phyloP scores from a whole-genome alignment of 352 stramenopile species.

The Phytophthora podocarpi region DNA sequence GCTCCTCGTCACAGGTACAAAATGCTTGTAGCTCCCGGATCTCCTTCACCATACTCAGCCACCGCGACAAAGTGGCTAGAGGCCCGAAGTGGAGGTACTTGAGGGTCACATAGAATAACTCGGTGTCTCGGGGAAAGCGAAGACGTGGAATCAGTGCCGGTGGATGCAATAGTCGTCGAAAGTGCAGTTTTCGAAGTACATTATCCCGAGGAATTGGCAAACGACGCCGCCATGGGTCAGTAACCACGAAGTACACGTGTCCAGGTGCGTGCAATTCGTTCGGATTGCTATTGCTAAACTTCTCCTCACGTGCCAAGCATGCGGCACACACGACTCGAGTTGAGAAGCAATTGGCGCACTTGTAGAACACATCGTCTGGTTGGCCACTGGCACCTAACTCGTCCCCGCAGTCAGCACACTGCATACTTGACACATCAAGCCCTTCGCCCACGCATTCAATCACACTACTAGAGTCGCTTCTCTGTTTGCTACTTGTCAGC shows the following conservation, averaged over 20 bases:
- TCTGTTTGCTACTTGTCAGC: slow-evolving; percentile 32
- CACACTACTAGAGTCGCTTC: not conserved
- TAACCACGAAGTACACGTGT: slow-evolving; percentile 72
- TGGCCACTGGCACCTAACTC: slow-evolving; percentile 20
- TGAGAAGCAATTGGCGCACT: slow-evolving; percentile 67
- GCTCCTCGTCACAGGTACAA: slow-evolving; percentile 65
- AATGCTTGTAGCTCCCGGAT: slow-evolving; percentile 68
- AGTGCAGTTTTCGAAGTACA: slow-evolving; percentile 35
- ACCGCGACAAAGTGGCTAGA: slow-evolving; percentile 56
- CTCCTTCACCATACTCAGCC: slow-evolving; percentile 60
- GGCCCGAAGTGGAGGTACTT: slow-evolving; percentile 72
- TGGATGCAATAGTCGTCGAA: slow-evolving; percentile 50
- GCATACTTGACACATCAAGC: not conserved
- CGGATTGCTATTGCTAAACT: slow-evolving; percentile 41
- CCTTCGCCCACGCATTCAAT: slow-evolving; percentile 10
- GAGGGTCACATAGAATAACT: slow-evolving; percentile 71
- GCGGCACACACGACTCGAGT: slow-evolving; percentile 49
- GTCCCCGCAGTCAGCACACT: slow-evolving; percentile 41
- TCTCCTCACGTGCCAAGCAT: slow-evolving; percentile 62
- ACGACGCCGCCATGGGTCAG: slow-evolving; percentile 44
- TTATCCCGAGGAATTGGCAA: slow-evolving; percentile 28
- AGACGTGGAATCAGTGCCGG: slow-evolving; percentile 62
- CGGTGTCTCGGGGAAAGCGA: slow-evolving; percentile 52
- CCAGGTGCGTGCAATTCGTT: slow-evolving; percentile 60
- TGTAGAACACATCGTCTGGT: slow-evolving; percentile 51